A percentile compares a stretch with the other conserved stretches of the same genome.
phyloP scores from a whole-genome alignment of 2,329 filamentous ascomycete genomes.

The Xylariaceae sp. region DNA sequence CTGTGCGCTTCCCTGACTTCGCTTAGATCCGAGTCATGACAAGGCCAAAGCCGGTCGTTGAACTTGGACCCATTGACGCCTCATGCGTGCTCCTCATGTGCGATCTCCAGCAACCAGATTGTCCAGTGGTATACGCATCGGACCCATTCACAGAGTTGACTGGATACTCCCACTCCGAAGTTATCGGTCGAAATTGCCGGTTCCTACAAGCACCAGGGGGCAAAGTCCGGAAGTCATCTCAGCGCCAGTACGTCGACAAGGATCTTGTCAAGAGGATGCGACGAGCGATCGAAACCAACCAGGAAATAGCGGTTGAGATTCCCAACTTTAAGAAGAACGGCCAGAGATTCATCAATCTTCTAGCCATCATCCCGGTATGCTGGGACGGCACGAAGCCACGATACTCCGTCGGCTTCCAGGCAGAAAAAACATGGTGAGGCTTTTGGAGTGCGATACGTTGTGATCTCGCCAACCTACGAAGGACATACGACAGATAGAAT shows the following conservation, averaged over 20 bases:
- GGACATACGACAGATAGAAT: background rate
- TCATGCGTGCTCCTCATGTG: constrained; percentile 85
- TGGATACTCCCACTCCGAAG: constrained; percentile 74
- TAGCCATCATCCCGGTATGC: constrained; percentile 81
- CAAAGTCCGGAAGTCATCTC: constrained; percentile 59
- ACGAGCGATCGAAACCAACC: constrained; percentile 46
- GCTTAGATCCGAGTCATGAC: constrained; percentile 63
- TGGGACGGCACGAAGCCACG: constrained; percentile 67
- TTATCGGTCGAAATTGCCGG: constrained; percentile 79
- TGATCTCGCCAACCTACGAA: too few relatives aligned
- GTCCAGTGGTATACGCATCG: constrained; percentile 82
- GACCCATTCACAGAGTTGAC: constrained; percentile 79
- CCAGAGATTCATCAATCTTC: constrained; percentile 75
- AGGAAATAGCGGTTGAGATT: constrained; percentile 56
- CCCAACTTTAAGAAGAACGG: constrained; percentile 85
- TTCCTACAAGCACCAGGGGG: constrained; percentile 80
- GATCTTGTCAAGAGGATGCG: constrained; percentile 61
- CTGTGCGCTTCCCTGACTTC: constrained; percentile 1
- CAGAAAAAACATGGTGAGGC: constrained; percentile 47
- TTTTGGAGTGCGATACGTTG: background rate
- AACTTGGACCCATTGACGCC: constrained; percentile 80
- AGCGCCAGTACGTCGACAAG: constrained; percentile 68
- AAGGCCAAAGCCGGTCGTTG: constrained; percentile 72
- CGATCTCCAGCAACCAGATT: constrained; percentile 72
- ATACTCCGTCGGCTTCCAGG: constrained; percentile 81